Base-by-base conservation (phyloP, 2,329 filamentous ascomycete species). In the Penicillium sp. region DNA sequence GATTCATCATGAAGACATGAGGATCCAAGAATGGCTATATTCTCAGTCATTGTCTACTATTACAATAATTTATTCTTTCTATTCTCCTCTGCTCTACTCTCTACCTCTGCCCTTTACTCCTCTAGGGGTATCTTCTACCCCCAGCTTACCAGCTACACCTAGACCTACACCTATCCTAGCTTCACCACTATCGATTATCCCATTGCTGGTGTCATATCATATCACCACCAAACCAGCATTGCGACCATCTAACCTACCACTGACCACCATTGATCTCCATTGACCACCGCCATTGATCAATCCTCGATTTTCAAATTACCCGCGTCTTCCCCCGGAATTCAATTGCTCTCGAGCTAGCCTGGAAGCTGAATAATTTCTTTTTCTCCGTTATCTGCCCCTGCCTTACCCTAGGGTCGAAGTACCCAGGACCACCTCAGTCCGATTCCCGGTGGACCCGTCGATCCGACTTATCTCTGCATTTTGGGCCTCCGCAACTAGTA, bases 171-270 rank as follows among this genome's bases (percentile, higher is more conserved):
- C n/a, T n/a, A n/a, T n/a, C n/a, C n/a, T n/a, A n/a, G n/a, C n/a
- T n/a, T n/a, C n/a, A n/a, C n/a, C n/a, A n/a, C 10, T 9, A 23
- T 30, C 12, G 46, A 58, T 63, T 63, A 63, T 63, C 56, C 60
- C 60, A 63, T 63, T 63, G 46, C 50, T 62, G 46, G 49, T 63
- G 61, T 63, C 61, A 63, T 62, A 56, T 52, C 54, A 54, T 47
- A 41, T 48, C 45, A 36, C 33, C 40, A 39, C 36, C 41, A 17
- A n/a, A n/a, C n/a, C n/a, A n/a, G n/a, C n/a, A n/a, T n/a, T n/a
- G n/a, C n/a, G n/a, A n/a, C n/a, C n/a, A n/a, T n/a, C n/a, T n/a
- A n/a, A n/a, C n/a, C n/a, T n/a, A n/a, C n/a, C n/a, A n/a, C n/a
- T n/a, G n/a, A n/a, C n/a, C n/a, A n/a, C n/a, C n/a, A n/a, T n/a